A percentile compares a stretch with the other conserved stretches of the same genome.
Evolutionary conservation across 2,329 filamentous ascomycete genomes (phyloP).

Genomic region (Fusarium citri): DNA sequence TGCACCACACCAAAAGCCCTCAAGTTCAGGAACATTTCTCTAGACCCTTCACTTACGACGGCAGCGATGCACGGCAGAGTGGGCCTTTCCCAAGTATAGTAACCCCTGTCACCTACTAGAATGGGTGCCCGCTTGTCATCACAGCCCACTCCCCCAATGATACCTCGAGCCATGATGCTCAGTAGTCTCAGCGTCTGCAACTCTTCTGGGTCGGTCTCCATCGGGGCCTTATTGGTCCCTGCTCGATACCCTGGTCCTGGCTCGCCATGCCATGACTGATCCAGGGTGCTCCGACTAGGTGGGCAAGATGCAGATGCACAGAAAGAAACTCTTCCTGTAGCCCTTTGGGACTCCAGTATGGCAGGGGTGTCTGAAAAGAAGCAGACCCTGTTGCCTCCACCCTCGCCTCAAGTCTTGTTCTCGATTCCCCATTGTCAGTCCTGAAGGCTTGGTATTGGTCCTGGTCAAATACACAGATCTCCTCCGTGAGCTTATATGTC

Average conservation of each 20-base stretch:
- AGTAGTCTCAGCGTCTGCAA: conserved; percentile 36
- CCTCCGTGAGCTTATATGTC: conserved; percentile 48
- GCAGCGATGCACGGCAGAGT: conserved; percentile 29
- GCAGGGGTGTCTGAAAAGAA: conserved; percentile 33
- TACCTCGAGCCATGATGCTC: conserved; percentile 34
- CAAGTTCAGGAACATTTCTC: conserved; percentile 18
- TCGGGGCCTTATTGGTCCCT: conserved; percentile 41
- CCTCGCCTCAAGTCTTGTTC: conserved; percentile 32
- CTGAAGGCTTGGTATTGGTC: conserved; percentile 32
- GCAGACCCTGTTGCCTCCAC: conserved; percentile 37
- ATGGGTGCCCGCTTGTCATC: conserved; percentile 44
- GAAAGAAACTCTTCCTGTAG: conserved; percentile 32
- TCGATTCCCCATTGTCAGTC: conserved; percentile 31
- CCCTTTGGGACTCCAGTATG: conserved; percentile 22
- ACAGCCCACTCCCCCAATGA: conserved; percentile 41
- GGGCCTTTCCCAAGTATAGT: conserved; percentile 33
- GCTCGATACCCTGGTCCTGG: conserved; percentile 37
- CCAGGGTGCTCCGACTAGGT: conserved; percentile 43
- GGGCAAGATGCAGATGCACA: conserved; percentile 42
- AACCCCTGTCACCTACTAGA: conserved; percentile 31
- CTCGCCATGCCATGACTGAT: conserved; percentile 30
- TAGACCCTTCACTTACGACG: conserved; percentile 31
- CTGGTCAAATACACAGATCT: conserved; percentile 34
- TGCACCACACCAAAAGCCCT: conserved; percentile 27
- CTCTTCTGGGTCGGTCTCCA: conserved; percentile 32